A percentile compares a stretch with the other conserved stretches of the same genome.
These are phyloP conservation scores for Friedmanniomyces endolithicus DNA, from an alignment of 495 filamentous ascomycete genomes.

Conservation along the genomic window DNA sequence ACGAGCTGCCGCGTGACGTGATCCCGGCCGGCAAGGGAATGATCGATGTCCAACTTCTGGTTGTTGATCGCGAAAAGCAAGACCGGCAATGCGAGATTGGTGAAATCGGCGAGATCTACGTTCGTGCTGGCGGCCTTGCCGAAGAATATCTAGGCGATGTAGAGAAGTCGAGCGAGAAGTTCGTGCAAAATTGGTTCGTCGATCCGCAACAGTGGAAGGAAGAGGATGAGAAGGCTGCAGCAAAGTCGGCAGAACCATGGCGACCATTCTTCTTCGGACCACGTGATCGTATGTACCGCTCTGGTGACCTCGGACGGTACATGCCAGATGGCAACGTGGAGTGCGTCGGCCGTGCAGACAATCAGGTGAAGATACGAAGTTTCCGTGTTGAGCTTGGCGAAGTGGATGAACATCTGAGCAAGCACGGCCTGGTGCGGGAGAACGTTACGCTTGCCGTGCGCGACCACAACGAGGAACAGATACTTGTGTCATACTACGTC, in stretches of 20 bases:
- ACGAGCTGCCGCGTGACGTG: constrained; percentile 61
- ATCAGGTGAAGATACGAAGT: constrained; percentile 90
- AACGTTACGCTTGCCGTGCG: constrained; percentile 77
- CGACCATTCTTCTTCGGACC: constrained; percentile 68
- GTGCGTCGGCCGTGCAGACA: constrained; percentile 60
- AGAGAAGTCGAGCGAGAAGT: constrained; percentile 49
- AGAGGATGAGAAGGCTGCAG: constrained; percentile 41
- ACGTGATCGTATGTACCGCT: constrained; percentile 74
- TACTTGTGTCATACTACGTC: constrained; percentile 80
- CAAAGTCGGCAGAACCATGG: constrained; percentile 52
- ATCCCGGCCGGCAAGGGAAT: constrained; percentile 85
- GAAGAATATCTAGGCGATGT: constrained; percentile 70
- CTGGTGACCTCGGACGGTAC: constrained; percentile 70
- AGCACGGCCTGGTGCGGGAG: constrained; percentile 69
- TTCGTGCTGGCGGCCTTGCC: constrained; percentile 78
- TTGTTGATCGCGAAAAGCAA: constrained; percentile 69
- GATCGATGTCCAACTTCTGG: constrained; percentile 82
- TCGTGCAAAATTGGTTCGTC: constrained; percentile 82
- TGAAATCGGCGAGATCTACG: constrained; percentile 77
- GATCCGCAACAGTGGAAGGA: constrained; percentile 60
- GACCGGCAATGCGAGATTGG: constrained; percentile 64
- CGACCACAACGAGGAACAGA: constrained; percentile 84
- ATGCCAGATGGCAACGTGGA: constrained; percentile 51
- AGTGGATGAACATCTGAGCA: constrained; percentile 73
- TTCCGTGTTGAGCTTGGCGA: constrained; percentile 93